Percentiles rank a stretch among this genome's conserved stretches.
These are phyloP conservation scores for Apophysomyces variabilis DNA, from an alignment of 371 early-diverging fungal species.

Conservation along the genomic window DNA sequence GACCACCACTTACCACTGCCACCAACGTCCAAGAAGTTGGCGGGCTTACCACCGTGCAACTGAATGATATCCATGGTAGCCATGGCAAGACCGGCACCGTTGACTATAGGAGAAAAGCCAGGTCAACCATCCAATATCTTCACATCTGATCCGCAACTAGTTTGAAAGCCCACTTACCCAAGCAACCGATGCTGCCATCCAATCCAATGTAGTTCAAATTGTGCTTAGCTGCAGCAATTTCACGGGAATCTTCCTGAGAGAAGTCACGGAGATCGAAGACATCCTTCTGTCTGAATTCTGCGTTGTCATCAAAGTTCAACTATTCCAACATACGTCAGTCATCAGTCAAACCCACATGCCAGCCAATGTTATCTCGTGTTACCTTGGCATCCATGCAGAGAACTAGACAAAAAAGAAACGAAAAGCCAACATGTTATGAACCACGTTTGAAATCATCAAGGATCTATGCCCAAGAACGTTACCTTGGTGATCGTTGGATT, in stretches of 20 bases:
- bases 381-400: conserved; percentile 61
- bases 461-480: conserved; percentile 13
- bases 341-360: not conserved
- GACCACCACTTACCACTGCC: conserved; percentile 64
- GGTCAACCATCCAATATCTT: not conserved
- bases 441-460: not conserved
- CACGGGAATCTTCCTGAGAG: conserved; percentile 96
- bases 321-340: conserved; percentile 90
- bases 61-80: conserved; percentile 99
- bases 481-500: conserved; percentile 87
- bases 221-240: conserved; percentile 95
- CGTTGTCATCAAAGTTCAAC: conserved; percentile 98
- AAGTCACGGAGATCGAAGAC: conserved; percentile 89
- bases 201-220: conserved; percentile 99
- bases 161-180: conserved; percentile 38
- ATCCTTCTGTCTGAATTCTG: conserved; percentile 96
- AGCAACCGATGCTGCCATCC: conserved; percentile 86
- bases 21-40: conserved; percentile 99
- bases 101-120: conserved; percentile 61
- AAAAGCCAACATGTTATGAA: not conserved
- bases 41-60: conserved; percentile 98
- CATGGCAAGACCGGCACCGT: conserved; percentile 99
- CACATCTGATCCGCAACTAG: not conserved
- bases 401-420: conserved; percentile 24
- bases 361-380: conserved; percentile 8